A percentile compares a stretch with the other conserved stretches of the same genome.
These are phyloP conservation scores for Chaetomium fimeti DNA, from an alignment of 495 filamentous ascomycete species.

Conservation along the genomic window DNA sequence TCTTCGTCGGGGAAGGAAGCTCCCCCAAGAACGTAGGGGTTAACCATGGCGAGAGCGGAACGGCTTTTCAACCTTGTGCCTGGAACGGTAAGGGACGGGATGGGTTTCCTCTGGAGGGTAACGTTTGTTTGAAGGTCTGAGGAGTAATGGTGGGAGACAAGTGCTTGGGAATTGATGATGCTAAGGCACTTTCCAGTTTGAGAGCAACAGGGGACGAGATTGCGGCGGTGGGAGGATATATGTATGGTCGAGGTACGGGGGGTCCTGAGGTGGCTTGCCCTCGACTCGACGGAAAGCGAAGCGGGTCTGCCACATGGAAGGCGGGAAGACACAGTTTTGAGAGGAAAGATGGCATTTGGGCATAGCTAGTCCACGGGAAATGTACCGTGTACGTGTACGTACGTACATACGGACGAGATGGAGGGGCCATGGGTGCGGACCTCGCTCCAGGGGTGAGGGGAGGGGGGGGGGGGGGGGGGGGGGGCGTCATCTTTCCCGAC, in stretches of 20 bases:
- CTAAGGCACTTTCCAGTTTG: not conserved
- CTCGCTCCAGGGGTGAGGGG: not conserved
- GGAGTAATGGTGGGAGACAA: not conserved
- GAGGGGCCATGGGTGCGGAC: slow-evolving; percentile 1
- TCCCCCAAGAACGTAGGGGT: slow-evolving; percentile 6
- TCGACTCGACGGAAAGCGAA: slow-evolving; percentile 1
- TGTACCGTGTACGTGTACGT: not conserved
- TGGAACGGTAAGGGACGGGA: not conserved
- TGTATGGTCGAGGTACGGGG: slow-evolving; percentile 9
- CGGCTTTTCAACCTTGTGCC: not conserved
- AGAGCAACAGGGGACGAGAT: not conserved
- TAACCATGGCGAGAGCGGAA: slow-evolving; percentile 8
- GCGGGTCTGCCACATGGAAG: slow-evolving; percentile 14
- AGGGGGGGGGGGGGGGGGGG: too few species aligned
- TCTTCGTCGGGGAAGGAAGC: slow-evolving; percentile 16
- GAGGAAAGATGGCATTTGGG: not conserved
- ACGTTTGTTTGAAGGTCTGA: not conserved
- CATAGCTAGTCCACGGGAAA: not conserved
- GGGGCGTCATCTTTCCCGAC: too few species aligned
- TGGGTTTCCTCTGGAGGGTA: not conserved
- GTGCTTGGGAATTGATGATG: not conserved
- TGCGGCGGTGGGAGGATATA: slow-evolving; percentile 17
- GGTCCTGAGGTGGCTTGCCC: not conserved
- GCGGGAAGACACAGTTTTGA: slow-evolving; percentile 3
- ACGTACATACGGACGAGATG: not conserved